Base-by-base conservation (phyloP, 2,329 filamentous ascomycete genomes). In the Phoma sp. region DNA sequence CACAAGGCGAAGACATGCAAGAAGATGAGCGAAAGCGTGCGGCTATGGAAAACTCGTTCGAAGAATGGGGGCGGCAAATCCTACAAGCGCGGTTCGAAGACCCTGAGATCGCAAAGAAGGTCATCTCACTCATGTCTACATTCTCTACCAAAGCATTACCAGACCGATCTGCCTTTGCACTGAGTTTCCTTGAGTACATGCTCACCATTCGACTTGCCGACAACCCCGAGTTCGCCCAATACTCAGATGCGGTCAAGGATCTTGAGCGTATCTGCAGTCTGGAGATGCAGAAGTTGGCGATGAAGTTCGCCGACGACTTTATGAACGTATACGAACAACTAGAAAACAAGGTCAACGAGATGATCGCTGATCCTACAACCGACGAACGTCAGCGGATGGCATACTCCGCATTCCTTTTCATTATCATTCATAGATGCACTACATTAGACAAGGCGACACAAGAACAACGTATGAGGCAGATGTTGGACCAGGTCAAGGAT, bases 231-330 rank as follows among this genome's bases (percentile, higher is more conserved):
- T 85, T 89, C 65, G 82, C 84, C 33, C 80, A 86, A 3, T 96
- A 93, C 73, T 92, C 90, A 12, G 95, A 98, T 60, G 88, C 93
- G 1, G 90, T 97, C 29, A 95, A 93, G 69, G 91, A 96, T 53
- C 82, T 99, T 14, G 92, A 97, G 71, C 85, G 84, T 3, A 86
- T 96, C 67, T 90, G 91, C 65, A 92, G 92, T 74, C 83, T 92
- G 50, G 93, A 99, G 74, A 81, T 98, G 54, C 92, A 96, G 67
- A 86, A 93, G 51, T 81, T 99, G 33, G 93, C 93, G 6, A 87
- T 91, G 57, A 91, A 92, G 66, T 96, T 97, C 83, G 89, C 95
- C 0, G 91, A 98, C 72, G 89, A 96, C 69, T 87, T 99, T 57
- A 82, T 95, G 65, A 86, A 87, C 30, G 93, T 96, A 23, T 98